phyloP scores from a whole-genome alignment of 2,329 filamentous ascomycete genomes.

The Ploettnerulaceae sp. region DNA sequence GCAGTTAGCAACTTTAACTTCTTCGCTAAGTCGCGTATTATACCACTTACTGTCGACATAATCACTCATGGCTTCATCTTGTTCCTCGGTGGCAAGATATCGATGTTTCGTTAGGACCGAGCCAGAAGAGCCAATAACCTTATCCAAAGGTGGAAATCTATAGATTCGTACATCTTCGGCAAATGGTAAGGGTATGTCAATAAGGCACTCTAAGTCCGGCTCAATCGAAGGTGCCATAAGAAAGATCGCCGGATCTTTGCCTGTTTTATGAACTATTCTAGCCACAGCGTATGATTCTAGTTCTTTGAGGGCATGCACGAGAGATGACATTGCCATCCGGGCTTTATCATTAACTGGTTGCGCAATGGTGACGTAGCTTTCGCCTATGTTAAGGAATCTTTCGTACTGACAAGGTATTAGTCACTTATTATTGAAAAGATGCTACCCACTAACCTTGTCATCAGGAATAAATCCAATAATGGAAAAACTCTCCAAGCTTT shows the following conservation, averaged over 20 bases:
- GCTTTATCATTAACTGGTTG: slow-evolving; percentile 77
- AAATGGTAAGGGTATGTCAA: slow-evolving; percentile 88
- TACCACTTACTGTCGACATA: slow-evolving; percentile 76
- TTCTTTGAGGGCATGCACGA: slow-evolving; percentile 83
- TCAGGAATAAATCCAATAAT: slow-evolving; percentile 81
- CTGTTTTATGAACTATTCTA: slow-evolving; percentile 78
- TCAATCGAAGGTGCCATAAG: slow-evolving; percentile 79
- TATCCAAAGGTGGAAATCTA: slow-evolving; percentile 84
- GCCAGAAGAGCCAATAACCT: slow-evolving; percentile 80
- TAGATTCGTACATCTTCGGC: slow-evolving; percentile 89
- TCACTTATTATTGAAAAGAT: background rate
- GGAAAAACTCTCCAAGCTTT: slow-evolving; percentile 69
- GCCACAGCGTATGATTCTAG: slow-evolving; percentile 82
- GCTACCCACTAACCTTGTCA: slow-evolving; percentile 51
- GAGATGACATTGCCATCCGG: slow-evolving; percentile 76
- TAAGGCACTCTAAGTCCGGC: slow-evolving; percentile 73
- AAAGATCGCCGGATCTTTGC: slow-evolving; percentile 70
- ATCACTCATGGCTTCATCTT: slow-evolving; percentile 78
- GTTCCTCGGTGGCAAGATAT: slow-evolving; percentile 69
- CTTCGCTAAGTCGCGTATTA: background rate
- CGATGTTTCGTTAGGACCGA: slow-evolving; percentile 76
- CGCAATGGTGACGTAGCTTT: slow-evolving; percentile 70
- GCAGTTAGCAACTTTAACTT: background rate
- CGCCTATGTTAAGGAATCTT: slow-evolving; percentile 79
- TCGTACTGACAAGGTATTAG: slow-evolving; percentile 55